Base-by-base conservation (phyloP, 306 rosid species). In the Inga leiocalycina region DNA sequence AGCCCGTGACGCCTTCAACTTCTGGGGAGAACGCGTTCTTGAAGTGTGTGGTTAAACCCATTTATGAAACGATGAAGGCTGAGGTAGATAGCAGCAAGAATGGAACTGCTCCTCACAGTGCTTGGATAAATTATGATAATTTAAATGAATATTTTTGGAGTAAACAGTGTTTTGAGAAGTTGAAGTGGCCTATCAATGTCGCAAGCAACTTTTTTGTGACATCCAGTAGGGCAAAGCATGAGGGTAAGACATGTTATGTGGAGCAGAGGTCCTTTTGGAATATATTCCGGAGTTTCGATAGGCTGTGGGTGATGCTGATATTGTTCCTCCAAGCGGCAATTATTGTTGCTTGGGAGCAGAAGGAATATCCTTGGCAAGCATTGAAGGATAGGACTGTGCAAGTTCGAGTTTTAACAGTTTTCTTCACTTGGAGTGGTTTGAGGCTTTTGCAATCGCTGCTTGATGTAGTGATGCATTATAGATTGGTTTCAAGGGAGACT, bases 391-490 rank as follows among this genome's bases (percentile, higher is more conserved):
- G 65, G 32, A 20, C 30, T 3, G 30, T 57, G n/a, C 65, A 57
- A 32, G 30, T 57, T 57, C 65, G 30, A 57, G 65, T 57, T 57
- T 57, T 57, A n/a, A 57, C 65, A n/a, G n/a, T 57, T 57, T 57
- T 57, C 65, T n/a, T 57, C 32, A 57, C 65, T 20, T 57, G 65
- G 65, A 57, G 65, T 57, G 65, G 65, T n/a, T 57, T 57, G 65
- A 57, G 32, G 65, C 8, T 57, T 57, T 1, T 57, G 65, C 65
- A 57, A 14, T 57, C 65, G n/a, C n/a, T 57, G 30, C 65, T 57
- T 57, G 65, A 57, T n/a, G 30, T n/a, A n/a, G 32, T 30, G 65
- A 57, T 57, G 65, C 65, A 57, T n/a, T 57, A 57, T 57, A 57
- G 30, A 32, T n/a, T 57, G 65, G 65, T 57, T 57, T 57, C 30